These are phyloP conservation scores for Letharia lupina DNA, from an alignment of 495 filamentous ascomycete genomes.

Conservation along the genomic window DNA sequence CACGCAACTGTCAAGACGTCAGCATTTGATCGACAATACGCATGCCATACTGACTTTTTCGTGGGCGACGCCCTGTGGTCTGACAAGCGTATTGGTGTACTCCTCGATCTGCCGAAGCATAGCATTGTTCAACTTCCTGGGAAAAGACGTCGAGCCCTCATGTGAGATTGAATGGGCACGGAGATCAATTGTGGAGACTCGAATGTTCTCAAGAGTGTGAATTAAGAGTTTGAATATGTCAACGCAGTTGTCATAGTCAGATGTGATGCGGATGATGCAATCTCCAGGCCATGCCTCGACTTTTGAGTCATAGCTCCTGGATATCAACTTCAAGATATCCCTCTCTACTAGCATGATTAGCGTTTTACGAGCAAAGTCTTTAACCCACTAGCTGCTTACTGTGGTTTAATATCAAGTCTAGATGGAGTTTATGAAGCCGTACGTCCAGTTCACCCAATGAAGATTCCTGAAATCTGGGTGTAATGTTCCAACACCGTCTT, in stretches of 20 bases:
- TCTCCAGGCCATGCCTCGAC: conserved; percentile 36
- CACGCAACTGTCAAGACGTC: conserved; percentile 4
- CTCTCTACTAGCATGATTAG: conserved; percentile 30
- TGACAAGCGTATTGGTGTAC: conserved; percentile 20
- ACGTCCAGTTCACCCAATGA: conserved; percentile 37
- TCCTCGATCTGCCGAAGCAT: conserved; percentile 17
- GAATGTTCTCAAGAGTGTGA: conserved; percentile 34
- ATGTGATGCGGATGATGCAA: conserved; percentile 37
- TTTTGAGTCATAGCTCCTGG: conserved; percentile 33
- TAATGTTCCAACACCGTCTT: conserved; percentile 39
- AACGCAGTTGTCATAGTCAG: conserved; percentile 32
- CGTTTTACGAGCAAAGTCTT: conserved; percentile 19
- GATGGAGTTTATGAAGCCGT: conserved; percentile 23
- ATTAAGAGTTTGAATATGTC: conserved; percentile 36
- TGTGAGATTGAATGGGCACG: conserved; percentile 23
- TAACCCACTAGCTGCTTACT: conserved; percentile 11
- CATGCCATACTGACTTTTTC: not conserved
- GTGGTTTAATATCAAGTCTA: conserved; percentile 20
- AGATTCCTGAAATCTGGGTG: conserved; percentile 27
- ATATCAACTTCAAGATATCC: conserved; percentile 40
- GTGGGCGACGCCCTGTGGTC: not conserved
- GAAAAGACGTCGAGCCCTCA: too few relatives aligned
- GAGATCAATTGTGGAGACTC: conserved; percentile 17
- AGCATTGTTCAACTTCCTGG: not conserved
- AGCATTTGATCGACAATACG: not conserved